Percentiles rank a stretch among this genome's conserved stretches.
Conservation (phyloP, 129 eudicot species). For the Ambrosia artemisiifolia region DNA sequence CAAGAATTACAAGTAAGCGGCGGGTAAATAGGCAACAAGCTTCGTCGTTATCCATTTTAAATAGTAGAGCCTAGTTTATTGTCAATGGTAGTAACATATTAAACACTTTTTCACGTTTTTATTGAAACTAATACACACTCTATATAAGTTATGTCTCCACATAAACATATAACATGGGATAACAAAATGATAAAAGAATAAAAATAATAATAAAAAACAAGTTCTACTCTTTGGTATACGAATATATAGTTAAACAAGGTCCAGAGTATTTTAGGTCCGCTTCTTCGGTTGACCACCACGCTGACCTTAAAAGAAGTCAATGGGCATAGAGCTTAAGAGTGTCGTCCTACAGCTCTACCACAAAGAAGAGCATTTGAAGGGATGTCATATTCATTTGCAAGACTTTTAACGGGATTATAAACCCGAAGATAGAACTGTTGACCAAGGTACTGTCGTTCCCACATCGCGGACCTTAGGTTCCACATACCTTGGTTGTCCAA, state of each 20-base stretch:
- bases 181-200: slow-evolving; percentile 11
- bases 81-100: no score
- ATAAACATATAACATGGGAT: neutral
- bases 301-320: slow-evolving; percentile 18
- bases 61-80: no score
- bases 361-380: slow-evolving; percentile 79
- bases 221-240: slow-evolving; percentile 19
- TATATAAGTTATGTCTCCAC: neutral
- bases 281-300: slow-evolving; percentile 36
- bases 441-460: slow-evolving; percentile 92
- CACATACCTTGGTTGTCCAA: slow-evolving; percentile 99
- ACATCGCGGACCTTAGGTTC: slow-evolving; percentile 84
- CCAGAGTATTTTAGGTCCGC: neutral
- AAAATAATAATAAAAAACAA: neutral
- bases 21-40: no score
- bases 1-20: no score
- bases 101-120: no score
- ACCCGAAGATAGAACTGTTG: slow-evolving; percentile 90
- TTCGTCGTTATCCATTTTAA: no score
- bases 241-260: slow-evolving; percentile 1
- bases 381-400: slow-evolving; percentile 68
- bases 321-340: slow-evolving; percentile 15
- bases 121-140: no score
- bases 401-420: slow-evolving; percentile 48
- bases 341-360: slow-evolving; percentile 71